Percentiles rank a stretch among this genome's conserved stretches.
phyloP scores from a whole-genome alignment of 1,284 basidiomycete genomes.

The Stygiomarasmius scandens region DNA sequence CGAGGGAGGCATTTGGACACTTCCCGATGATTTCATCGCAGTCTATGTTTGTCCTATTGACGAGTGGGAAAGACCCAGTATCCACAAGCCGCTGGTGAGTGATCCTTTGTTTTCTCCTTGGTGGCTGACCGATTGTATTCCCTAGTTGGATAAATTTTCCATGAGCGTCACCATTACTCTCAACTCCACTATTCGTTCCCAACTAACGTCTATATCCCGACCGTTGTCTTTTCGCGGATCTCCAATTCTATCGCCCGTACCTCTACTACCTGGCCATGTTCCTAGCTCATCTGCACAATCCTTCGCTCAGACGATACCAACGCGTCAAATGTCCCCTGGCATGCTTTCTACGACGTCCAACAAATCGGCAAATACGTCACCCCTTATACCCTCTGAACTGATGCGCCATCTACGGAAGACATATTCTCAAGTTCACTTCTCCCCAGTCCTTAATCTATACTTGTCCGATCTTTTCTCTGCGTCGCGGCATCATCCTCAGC shows the following conservation, averaged over 20 bases:
- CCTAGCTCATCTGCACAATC: conserved; percentile 13
- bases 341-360: conserved; percentile 23
- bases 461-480: conserved; percentile 73
- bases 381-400: conserved; percentile 40
- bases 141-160: conserved; percentile 74
- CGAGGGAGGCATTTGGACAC: conserved; percentile 45
- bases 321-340: conserved; percentile 15
- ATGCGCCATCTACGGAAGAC: conserved; percentile 41
- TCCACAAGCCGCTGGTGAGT: conserved; percentile 66
- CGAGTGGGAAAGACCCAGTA: conserved; percentile 60
- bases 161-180: conserved; percentile 67
- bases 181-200: conserved; percentile 39
- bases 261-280: conserved; percentile 11
- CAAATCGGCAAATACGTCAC: conserved; percentile 14
- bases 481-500: conserved; percentile 65
- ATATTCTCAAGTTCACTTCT: conserved; percentile 41
- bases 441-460: conserved; percentile 59
- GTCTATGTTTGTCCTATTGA: conserved; percentile 73
- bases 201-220: conserved; percentile 36
- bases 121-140: conserved; percentile 11
- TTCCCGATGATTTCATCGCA: conserved; percentile 73
- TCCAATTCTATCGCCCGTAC: conserved; percentile 29
- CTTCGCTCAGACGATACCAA: conserved; percentile 12
- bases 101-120: not conserved
- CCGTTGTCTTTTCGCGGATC: conserved; percentile 14